phyloP scores from a whole-genome alignment of 805 yeast genomes.

The Kregervanrija fluxuum region DNA sequence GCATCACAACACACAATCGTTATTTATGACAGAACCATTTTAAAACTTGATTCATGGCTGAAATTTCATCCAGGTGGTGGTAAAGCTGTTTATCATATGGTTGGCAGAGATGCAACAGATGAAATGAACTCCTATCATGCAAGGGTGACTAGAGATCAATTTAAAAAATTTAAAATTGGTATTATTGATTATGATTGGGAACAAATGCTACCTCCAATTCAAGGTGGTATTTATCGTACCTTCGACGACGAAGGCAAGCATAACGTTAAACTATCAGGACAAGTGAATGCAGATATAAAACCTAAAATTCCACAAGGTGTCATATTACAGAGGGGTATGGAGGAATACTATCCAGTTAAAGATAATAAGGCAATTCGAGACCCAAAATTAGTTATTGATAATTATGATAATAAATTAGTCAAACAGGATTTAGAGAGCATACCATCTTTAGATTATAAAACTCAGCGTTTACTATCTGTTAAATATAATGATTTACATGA shows the following conservation, averaged over 20 bases:
- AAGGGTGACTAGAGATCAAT: conserved; percentile 44
- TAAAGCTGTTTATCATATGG: conserved; percentile 73
- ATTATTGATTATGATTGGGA: conserved; percentile 57
- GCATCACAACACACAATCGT: conserved; percentile 65
- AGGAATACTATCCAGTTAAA: conserved; percentile 28
- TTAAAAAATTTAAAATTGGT: conserved; percentile 61
- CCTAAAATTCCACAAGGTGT: conserved; percentile 47
- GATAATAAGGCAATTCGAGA: conserved; percentile 35
- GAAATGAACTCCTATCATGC: conserved; percentile 83
- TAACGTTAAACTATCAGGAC: conserved; percentile 29
- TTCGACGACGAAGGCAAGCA: conserved; percentile 11
- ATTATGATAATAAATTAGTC: conserved; percentile 51
- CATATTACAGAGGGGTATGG: conserved; percentile 33
- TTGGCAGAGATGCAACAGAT: conserved; percentile 86
- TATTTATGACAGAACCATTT: conserved; percentile 52
- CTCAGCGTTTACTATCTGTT: conserved; percentile 50
- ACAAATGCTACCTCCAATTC: conserved; percentile 80
- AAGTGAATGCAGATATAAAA: conserved; percentile 32
- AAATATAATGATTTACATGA: conserved; percentile 59
- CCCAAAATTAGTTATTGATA: conserved; percentile 45
- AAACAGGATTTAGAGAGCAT: conserved; percentile 46
- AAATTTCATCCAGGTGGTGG: conserved; percentile 84
- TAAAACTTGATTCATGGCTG: conserved; percentile 67
- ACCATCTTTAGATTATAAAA: conserved; percentile 61
- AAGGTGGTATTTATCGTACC: conserved; percentile 54